A percentile compares a stretch with the other conserved stretches of the same genome.
Evolutionary conservation across 805 yeast genomes (phyloP).

Genomic region (Saccharomycopsis babjevae): DNA sequence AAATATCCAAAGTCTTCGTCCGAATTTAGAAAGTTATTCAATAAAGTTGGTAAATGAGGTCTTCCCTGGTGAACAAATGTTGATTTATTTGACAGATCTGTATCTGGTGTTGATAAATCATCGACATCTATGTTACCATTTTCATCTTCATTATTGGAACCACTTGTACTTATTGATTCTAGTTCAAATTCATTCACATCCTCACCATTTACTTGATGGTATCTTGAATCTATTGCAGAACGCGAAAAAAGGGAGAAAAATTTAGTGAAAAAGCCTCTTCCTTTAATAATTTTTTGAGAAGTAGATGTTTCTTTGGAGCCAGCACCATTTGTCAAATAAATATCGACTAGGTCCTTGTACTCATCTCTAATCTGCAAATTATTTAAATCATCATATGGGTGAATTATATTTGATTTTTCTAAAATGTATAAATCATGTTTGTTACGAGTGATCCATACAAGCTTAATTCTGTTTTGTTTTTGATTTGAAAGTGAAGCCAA

Average conservation of each 20-base stretch:
- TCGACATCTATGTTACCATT: background rate
- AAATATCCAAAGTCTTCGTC: background rate
- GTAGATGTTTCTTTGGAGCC: background rate
- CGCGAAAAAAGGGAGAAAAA: background rate
- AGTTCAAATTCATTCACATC: background rate
- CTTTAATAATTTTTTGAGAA: background rate
- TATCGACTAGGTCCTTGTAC: background rate
- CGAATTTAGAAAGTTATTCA: background rate
- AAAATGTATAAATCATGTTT: conserved; percentile 39
- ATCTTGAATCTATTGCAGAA: background rate
- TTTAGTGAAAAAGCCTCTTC: background rate
- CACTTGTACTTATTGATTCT: background rate
- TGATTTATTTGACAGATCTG: background rate
- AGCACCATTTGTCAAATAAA: background rate
- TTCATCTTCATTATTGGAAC: too few species aligned
- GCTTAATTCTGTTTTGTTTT: conserved; percentile 21
- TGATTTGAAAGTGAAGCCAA: background rate
- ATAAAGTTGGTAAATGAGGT: background rate
- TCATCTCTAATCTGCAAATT: background rate
- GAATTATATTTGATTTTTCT: conserved; percentile 22
- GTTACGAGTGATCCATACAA: conserved; percentile 47
- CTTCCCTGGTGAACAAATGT: conserved; percentile 6
- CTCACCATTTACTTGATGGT: background rate
- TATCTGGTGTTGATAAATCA: background rate
- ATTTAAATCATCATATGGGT: background rate